These are phyloP conservation scores for Helianthus tuberosus DNA, from an alignment of 129 eudicot species.

Conservation along the genomic window DNA sequence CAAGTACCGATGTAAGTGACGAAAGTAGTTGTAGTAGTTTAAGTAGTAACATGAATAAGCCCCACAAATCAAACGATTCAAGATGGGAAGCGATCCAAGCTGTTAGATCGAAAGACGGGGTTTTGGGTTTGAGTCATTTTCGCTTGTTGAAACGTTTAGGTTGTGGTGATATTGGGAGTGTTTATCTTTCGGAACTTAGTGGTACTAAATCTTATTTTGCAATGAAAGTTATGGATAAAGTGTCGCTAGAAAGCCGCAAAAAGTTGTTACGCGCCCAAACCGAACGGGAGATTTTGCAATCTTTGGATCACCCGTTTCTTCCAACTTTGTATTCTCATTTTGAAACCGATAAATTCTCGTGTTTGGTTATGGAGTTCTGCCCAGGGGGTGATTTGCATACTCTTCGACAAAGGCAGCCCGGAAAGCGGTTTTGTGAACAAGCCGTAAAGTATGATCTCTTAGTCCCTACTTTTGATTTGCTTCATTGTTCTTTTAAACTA, in stretches of 20 bases:
- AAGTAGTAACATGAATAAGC: constrained; percentile 68
- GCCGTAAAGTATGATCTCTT: constrained; percentile 76
- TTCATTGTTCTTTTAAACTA: too few relatives aligned
- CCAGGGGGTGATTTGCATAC: constrained; percentile 87
- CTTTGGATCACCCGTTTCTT: constrained; percentile 82
- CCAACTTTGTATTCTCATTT: constrained; percentile 77
- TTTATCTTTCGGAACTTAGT: constrained; percentile 74
- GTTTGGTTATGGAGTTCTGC: constrained; percentile 92
- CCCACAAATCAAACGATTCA: constrained; percentile 74
- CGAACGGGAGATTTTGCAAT: constrained; percentile 75
- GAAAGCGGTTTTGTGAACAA: constrained; percentile 79
- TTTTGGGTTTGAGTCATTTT: constrained; percentile 70
- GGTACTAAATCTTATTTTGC: constrained; percentile 80
- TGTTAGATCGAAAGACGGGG: constrained; percentile 61
- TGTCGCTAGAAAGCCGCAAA: constrained; percentile 63
- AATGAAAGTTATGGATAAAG: constrained; percentile 87
- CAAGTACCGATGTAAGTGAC: constrained; percentile 75
- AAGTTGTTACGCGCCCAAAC: constrained; percentile 77
- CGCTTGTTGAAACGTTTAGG: constrained; percentile 74
- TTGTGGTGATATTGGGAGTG: constrained; percentile 89
- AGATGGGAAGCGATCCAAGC: constrained; percentile 93
- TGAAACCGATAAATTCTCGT: constrained; percentile 80
- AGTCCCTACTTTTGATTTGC: background rate
- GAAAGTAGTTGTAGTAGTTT: constrained; percentile 83
- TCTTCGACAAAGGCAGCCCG: constrained; percentile 80